Conservation (phyloP, 208 protist genomes). For the Trypanosoma melophagium region DNA sequence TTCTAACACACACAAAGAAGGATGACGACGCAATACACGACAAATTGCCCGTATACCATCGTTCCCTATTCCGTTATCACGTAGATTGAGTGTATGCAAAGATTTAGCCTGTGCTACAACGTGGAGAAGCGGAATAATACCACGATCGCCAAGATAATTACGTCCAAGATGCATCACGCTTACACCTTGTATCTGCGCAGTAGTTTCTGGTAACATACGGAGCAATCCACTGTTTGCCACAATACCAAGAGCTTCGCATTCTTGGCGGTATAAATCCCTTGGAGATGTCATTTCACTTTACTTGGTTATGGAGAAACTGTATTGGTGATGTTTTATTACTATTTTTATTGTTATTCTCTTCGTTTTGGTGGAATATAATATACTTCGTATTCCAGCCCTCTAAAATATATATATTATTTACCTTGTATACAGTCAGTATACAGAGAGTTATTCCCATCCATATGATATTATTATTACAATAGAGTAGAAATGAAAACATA, state of each 20-base stretch:
- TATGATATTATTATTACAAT: no score
- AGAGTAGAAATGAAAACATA: not conserved
- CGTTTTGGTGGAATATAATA: no score
- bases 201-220: slow-evolving; percentile 10
- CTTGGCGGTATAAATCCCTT: slow-evolving; percentile 19
- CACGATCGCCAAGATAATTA: slow-evolving; percentile 53
- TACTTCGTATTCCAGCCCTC: no score
- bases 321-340: no score
- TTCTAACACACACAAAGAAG: slow-evolving; percentile 45
- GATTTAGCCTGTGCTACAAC: slow-evolving; percentile 32
- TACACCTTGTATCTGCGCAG: slow-evolving; percentile 4
- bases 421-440: no score
- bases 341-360: no score
- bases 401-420: no score
- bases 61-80: slow-evolving; percentile 52
- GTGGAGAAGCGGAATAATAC: slow-evolving; percentile 36
- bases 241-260: slow-evolving; percentile 24
- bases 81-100: slow-evolving; percentile 52
- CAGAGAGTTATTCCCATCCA: no score
- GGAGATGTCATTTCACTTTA: slow-evolving; percentile 14
- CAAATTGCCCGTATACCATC: slow-evolving; percentile 28
- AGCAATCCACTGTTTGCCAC: slow-evolving; percentile 38
- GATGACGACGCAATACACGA: slow-evolving; percentile 22
- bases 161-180: slow-evolving; percentile 39
- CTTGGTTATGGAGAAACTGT: no score